A percentile compares a stretch with the other conserved stretches of the same genome.
phyloP scores from a whole-genome alignment of 306 rosid genomes.

The Acmispon strigosus region DNA sequence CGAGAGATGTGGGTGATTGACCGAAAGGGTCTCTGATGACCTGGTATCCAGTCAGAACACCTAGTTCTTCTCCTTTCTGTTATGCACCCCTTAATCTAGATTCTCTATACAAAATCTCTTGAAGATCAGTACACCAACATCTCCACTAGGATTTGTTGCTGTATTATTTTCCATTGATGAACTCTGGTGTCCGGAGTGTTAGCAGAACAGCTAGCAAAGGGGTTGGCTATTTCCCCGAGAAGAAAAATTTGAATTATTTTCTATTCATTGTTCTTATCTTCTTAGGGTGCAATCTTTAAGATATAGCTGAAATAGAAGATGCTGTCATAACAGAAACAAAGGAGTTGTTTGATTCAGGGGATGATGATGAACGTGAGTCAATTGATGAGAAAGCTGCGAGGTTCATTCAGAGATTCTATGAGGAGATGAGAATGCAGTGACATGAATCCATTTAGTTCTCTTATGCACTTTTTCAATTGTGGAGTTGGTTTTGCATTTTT shows the following conservation, averaged over 20 bases:
- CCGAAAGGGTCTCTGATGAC: too few species aligned
- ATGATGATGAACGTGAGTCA: constrained; percentile 35
- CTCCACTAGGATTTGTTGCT: not conserved
- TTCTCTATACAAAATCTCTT: not conserved
- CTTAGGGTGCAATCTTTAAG: not conserved
- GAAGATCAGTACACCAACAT: not conserved
- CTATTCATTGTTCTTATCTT: not conserved
- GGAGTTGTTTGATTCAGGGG: constrained; percentile 27
- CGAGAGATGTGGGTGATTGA: too few species aligned
- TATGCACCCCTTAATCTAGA: not conserved
- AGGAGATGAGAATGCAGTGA: constrained; percentile 56
- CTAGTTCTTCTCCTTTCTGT: too few species aligned
- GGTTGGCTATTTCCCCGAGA: not conserved
- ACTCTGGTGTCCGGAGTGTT: constrained; percentile 1
- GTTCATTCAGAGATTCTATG: constrained; percentile 61
- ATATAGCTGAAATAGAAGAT: not conserved
- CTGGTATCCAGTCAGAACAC: too few species aligned
- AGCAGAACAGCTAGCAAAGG: not conserved
- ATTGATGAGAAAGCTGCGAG: constrained; percentile 61
- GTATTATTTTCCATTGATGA: not conserved
- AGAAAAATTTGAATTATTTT: not conserved
- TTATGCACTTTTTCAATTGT: not conserved
- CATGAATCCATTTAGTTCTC: constrained; percentile 24
- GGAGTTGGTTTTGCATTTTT: constrained; percentile 11
- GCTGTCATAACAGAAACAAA: not conserved